phyloP scores from a whole-genome alignment of 345 rosid species.

The Citrus trifoliata region DNA sequence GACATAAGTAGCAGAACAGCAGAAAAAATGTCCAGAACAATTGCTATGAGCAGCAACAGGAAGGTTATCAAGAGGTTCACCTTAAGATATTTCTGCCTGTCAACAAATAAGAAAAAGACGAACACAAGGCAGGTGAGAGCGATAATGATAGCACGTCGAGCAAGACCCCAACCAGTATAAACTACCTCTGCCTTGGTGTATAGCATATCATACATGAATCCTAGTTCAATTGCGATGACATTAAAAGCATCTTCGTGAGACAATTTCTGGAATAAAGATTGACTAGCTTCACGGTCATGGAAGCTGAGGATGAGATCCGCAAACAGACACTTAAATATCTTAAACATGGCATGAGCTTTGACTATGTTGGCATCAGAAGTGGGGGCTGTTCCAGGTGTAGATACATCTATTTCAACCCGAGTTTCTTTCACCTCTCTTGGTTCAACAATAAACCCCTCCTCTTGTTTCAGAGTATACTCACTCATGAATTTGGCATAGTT shows the following conservation, averaged over 20 bases:
- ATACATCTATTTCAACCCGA: not conserved
- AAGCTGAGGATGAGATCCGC: slow-evolving; percentile 27
- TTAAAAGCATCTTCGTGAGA: slow-evolving; percentile 10
- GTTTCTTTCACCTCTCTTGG: not conserved
- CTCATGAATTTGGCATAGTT: slow-evolving; percentile 7
- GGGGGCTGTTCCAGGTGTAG: not conserved
- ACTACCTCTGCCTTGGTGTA: slow-evolving; percentile 22
- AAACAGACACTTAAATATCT: slow-evolving; percentile 23
- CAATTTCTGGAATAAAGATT: not conserved
- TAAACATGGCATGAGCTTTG: not conserved
- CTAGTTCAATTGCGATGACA: slow-evolving; percentile 32
- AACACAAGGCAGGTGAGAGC: not conserved
- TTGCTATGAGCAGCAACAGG: not conserved
- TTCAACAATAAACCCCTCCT: not conserved
- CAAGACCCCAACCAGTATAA: not conserved
- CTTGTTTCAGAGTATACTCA: not conserved
- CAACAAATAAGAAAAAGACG: not conserved
- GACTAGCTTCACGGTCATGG: slow-evolving; percentile 20
- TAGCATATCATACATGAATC: slow-evolving; percentile 29
- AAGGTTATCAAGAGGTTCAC: not conserved
- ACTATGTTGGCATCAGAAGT: not conserved
- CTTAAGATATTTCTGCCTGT: not conserved
- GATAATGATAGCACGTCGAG: not conserved
- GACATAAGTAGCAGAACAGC: not conserved
- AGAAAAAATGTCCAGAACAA: not conserved